Conservation (phyloP, 1,139 yeast species). For the Pichia sp. region DNA sequence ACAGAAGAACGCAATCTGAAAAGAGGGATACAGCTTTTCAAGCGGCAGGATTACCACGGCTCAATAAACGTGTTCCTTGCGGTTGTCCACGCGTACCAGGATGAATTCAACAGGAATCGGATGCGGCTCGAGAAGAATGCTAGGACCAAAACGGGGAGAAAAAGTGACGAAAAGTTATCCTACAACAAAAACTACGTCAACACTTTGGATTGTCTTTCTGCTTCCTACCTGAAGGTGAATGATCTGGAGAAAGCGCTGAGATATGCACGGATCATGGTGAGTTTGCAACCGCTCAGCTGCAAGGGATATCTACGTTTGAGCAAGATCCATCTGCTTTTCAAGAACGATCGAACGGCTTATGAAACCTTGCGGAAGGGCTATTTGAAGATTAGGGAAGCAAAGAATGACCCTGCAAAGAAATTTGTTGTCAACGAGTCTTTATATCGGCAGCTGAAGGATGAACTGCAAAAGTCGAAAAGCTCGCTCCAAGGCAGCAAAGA, state of each 20-base stretch:
- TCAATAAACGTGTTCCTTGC: background rate
- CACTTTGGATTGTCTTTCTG: constrained; percentile 45
- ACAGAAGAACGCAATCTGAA: background rate
- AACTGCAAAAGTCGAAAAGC: constrained; percentile 5
- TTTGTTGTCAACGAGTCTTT: constrained; percentile 24
- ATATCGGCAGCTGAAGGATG: constrained; percentile 19
- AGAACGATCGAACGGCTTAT: constrained; percentile 41
- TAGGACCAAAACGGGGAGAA: background rate
- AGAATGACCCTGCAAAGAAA: constrained; percentile 19
- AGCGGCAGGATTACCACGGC: background rate
- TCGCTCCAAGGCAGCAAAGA: background rate
- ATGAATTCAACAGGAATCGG: background rate
- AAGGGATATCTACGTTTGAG: constrained; percentile 57
- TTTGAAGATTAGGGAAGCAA: constrained; percentile 24
- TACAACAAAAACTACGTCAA: constrained; percentile 7
- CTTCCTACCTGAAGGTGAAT: constrained; percentile 51
- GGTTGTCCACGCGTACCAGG: constrained; percentile 2
- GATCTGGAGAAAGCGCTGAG: constrained; percentile 39
- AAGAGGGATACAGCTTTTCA: constrained; percentile 4
- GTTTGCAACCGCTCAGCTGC: constrained; percentile 50
- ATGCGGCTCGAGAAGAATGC: background rate
- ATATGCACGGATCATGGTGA: constrained; percentile 42
- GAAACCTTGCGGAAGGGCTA: constrained; percentile 42
- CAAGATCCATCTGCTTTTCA: constrained; percentile 37
- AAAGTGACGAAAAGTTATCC: background rate